Evolutionary conservation across 495 filamentous ascomycete genomes (phyloP).

Genomic region (Penicillium robsamsonii): DNA sequence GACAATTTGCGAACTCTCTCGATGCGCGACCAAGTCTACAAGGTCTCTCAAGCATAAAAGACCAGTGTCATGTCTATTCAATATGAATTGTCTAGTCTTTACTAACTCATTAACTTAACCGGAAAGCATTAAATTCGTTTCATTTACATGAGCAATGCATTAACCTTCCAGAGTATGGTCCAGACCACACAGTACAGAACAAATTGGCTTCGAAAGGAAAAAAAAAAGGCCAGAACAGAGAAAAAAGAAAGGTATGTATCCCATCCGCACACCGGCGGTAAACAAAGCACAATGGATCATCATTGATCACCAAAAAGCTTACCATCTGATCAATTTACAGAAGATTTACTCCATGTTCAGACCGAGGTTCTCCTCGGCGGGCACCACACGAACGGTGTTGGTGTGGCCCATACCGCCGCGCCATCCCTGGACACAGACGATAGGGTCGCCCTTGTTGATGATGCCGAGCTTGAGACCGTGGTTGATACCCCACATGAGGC

Average conservation of each 20-base stretch:
- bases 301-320: conserved; percentile 12
- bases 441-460: conserved; percentile 74
- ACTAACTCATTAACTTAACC: conserved; percentile 17
- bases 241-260: conserved; percentile 29
- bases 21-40: not conserved
- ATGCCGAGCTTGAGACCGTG: conserved; percentile 82
- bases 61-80: conserved; percentile 7
- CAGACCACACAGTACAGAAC: conserved; percentile 23
- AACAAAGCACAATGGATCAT: conserved; percentile 13
- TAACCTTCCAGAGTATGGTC: conserved; percentile 22
- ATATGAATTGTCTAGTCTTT: conserved; percentile 14
- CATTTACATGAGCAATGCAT: conserved; percentile 32
- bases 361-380: conserved; percentile 63
- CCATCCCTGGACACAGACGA: conserved; percentile 98
- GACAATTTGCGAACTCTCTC: not conserved
- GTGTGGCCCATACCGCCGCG: conserved; percentile 96
- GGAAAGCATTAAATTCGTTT: conserved; percentile 30
- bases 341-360: conserved; percentile 40
- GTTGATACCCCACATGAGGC: conserved; percentile 90
- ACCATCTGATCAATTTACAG: conserved; percentile 15
- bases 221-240: conserved; percentile 11
- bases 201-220: conserved; percentile 16
- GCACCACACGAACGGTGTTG: conserved; percentile 80
- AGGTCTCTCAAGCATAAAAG: conserved; percentile 6
- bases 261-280: conserved; percentile 29